Conservation (phyloP, 352 stramenopile genomes). For the Phytophthora brassicae region DNA sequence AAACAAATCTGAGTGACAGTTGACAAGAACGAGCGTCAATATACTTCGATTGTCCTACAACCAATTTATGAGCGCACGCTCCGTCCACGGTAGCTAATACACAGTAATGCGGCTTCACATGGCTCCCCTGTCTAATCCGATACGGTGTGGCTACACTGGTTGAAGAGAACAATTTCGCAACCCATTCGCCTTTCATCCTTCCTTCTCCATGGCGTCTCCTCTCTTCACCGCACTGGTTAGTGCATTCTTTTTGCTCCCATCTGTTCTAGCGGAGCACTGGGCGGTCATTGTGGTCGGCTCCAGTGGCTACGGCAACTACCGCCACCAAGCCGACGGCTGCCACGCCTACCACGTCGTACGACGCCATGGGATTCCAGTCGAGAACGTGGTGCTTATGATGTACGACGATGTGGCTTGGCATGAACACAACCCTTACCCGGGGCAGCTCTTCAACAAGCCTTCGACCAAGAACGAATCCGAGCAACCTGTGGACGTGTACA, state of each 20-base stretch:
- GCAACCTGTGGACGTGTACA: slow-evolving; percentile 83
- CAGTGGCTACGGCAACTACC: slow-evolving; percentile 90
- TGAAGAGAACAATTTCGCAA: slow-evolving; percentile 25
- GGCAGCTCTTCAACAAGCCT: slow-evolving; percentile 89
- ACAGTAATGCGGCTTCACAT: no score
- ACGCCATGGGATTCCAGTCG: slow-evolving; percentile 79
- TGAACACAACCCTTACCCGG: slow-evolving; percentile 84
- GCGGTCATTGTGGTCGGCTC: slow-evolving; percentile 90
- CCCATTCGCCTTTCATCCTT: neutral
- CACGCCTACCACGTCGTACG: slow-evolving; percentile 92
- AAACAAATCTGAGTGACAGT: no score
- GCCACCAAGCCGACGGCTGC: slow-evolving; percentile 89
- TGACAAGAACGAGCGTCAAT: no score
- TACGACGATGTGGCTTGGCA: slow-evolving; percentile 89
- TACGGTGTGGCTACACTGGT: slow-evolving; percentile 21
- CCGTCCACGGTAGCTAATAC: no score
- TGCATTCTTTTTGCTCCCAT: slow-evolving; percentile 10
- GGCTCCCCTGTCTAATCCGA: slow-evolving; percentile 14
- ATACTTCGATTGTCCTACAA: no score
- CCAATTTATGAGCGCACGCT: no score
- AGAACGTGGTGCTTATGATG: slow-evolving; percentile 93
- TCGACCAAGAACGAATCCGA: slow-evolving; percentile 36
- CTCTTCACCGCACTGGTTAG: slow-evolving; percentile 1
- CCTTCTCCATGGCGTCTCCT: slow-evolving; percentile 7
- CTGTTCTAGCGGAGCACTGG: slow-evolving; percentile 71